Evolutionary conservation across 2,329 filamentous ascomycete species (phyloP).

Genomic region (Alternaria angustiovoidea): DNA sequence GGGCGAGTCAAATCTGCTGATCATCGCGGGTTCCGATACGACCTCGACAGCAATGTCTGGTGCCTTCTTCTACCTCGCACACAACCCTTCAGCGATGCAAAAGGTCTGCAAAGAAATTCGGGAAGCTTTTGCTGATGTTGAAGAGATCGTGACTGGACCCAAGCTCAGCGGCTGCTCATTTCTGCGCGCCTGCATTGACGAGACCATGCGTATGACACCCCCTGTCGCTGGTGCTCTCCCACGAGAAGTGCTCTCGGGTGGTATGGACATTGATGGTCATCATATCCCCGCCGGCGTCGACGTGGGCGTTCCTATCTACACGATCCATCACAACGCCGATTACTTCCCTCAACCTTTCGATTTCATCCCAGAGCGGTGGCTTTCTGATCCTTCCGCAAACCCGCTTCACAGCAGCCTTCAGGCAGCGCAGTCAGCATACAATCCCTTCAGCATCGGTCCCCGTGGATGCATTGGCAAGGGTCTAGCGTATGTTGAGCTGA

Average conservation of each 20-base stretch:
- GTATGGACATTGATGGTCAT: constrained; percentile 48
- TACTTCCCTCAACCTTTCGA: constrained; percentile 51
- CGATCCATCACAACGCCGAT: constrained; percentile 50
- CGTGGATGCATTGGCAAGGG: constrained; percentile 77
- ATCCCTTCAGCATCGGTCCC: constrained; percentile 75
- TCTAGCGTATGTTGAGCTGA: constrained; percentile 73
- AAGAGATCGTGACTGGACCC: constrained; percentile 49
- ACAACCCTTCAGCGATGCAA: constrained; percentile 48
- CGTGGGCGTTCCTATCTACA: constrained; percentile 49
- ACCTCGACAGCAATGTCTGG: constrained; percentile 54
- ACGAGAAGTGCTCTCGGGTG: constrained; percentile 49
- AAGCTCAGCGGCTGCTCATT: constrained; percentile 45
- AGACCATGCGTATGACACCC: constrained; percentile 53
- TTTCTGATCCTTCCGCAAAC: constrained; percentile 40
- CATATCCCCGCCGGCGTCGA: constrained; percentile 48
- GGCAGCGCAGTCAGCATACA: constrained; percentile 72
- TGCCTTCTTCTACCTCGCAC: constrained; percentile 56
- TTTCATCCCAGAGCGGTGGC: constrained; percentile 51
- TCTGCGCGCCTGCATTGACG: constrained; percentile 52
- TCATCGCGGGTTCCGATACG: constrained; percentile 59
- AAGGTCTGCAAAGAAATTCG: constrained; percentile 47
- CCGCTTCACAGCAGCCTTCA: constrained; percentile 39
- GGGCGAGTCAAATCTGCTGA: constrained; percentile 59
- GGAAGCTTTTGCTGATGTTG: constrained; percentile 44
- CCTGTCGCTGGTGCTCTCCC: constrained; percentile 51